phyloP scores from a whole-genome alignment of 768 basidiomycete species.

The Lactarius sanguifluus region DNA sequence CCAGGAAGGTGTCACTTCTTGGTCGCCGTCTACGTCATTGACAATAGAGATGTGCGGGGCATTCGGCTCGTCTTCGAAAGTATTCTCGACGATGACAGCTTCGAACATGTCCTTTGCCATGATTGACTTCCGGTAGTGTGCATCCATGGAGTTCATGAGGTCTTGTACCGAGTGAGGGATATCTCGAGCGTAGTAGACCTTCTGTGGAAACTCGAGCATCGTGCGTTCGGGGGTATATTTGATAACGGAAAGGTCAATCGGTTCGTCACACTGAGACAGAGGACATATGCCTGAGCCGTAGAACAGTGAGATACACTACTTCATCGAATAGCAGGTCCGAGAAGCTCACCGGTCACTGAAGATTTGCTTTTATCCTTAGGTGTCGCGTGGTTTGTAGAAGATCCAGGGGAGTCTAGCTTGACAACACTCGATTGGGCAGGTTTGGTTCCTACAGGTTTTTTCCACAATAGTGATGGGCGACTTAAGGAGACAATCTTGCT shows the following conservation, averaged over 20 bases:
- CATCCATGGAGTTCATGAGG: conserved; percentile 55
- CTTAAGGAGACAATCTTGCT: background rate
- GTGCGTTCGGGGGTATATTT: conserved; percentile 24
- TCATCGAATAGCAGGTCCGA: background rate
- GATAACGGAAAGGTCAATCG: conserved; percentile 17
- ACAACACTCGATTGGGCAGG: background rate
- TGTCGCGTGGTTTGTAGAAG: background rate
- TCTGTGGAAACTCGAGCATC: conserved; percentile 30
- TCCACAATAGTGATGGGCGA: background rate
- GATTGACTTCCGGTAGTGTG: conserved; percentile 41
- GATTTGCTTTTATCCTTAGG: background rate
- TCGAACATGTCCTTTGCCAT: conserved; percentile 58
- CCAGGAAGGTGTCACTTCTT: conserved; percentile 70
- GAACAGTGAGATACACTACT: background rate
- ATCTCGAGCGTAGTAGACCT: conserved; percentile 43
- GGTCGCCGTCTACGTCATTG: conserved; percentile 58
- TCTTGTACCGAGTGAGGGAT: conserved; percentile 68
- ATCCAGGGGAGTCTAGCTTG: background rate
- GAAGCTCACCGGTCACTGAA: conserved; percentile 11
- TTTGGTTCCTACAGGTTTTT: background rate
- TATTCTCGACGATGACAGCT: conserved; percentile 63
- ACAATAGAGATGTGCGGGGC: conserved; percentile 67
- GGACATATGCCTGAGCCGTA: background rate
- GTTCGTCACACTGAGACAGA: background rate
- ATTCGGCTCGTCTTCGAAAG: conserved; percentile 61